Evolutionary conservation across 768 basidiomycete genomes (phyloP), one percentile per base, ranked within the genome.

Genomic region (Pisolithus microcarpus): DNA sequence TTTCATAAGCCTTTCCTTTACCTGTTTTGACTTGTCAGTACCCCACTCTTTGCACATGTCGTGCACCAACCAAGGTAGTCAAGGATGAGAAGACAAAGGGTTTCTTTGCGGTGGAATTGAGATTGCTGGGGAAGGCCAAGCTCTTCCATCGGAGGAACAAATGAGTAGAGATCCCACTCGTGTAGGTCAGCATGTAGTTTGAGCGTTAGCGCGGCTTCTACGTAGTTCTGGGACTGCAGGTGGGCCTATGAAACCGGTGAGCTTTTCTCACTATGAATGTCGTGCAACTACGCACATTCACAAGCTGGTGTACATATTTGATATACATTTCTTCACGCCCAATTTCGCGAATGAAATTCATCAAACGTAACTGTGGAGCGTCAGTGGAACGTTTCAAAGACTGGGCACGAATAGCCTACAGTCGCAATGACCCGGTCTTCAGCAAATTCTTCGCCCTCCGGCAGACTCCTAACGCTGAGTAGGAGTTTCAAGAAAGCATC

Each of bases 1-100:
- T 85, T 67, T 98, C 95, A 81, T 91, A 98, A n/a, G 95, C 94
- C 61, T 95, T 93, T 9, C 94, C 95, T 68, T 93, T 90, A 46
- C 91, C 91, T 93, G 53, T 21, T 48, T 53, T 49, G 1, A 18
- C 18, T 23, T 15, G 34, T 55, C 43, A 58, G 39, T 47, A 50
- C 31, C 43, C 48, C 49, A 44, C 24, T n/a, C 37, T 40, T 1
- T 40, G 43, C n/a, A 56, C 9, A 47, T 43, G 7, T 15, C 40
- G 48, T 19, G 16, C 28, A 58, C 77, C 50, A 51, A 90, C 91
- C 90, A 19, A 97, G 79, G 59, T 93, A 92, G 63, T 96, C 92
- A n/a, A 98, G 78, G 51, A 94, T 93, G 50, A 94, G 72, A 39
- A 96, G 75, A 57, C 87, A 91, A 2, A 98, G 73, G 0, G 91